Conservation (phyloP, 192 early-diverging fungal genomes). For the Coemansia asiatica region DNA sequence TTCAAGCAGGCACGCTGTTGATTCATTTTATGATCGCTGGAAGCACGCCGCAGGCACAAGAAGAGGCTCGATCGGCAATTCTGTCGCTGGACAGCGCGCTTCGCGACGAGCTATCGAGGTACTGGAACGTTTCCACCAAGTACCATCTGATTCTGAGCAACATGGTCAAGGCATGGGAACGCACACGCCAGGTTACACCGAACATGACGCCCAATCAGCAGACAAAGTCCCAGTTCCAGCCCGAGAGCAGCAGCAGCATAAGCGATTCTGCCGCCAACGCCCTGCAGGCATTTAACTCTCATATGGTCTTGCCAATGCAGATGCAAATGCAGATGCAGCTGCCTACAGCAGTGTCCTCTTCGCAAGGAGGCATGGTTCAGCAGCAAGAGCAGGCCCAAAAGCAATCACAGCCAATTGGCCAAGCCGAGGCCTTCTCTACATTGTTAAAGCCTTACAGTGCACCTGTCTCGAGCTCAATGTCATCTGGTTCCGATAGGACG, state of each 20-base stretch:
- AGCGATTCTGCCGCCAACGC: slow-evolving; percentile 24
- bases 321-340: slow-evolving; percentile 53
- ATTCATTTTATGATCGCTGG: slow-evolving; percentile 56
- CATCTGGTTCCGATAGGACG: background rate
- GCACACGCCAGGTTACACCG: slow-evolving; percentile 42
- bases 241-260: slow-evolving; percentile 3
- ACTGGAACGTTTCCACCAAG: slow-evolving; percentile 54
- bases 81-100: slow-evolving; percentile 45
- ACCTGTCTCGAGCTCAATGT: background rate
- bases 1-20: slow-evolving; percentile 56
- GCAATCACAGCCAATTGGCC: slow-evolving; percentile 4
- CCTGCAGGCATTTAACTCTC: slow-evolving; percentile 22
- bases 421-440: slow-evolving; percentile 15
- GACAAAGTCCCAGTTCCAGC: slow-evolving; percentile 3
- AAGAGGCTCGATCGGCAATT: slow-evolving; percentile 51
- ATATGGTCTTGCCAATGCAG: slow-evolving; percentile 34
- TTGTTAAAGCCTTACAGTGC: slow-evolving; percentile 36
- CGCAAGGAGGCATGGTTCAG: background rate
- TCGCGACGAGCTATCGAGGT: slow-evolving; percentile 49
- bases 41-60: slow-evolving; percentile 49
- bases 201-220: slow-evolving; percentile 24
- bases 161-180: slow-evolving; percentile 58
- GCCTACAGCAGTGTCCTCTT: background rate
- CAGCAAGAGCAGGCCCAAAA: background rate
- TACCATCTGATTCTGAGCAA: slow-evolving; percentile 51